Conservation (phyloP, 2,329 filamentous ascomycete species). For the Aspergillus amoenus region DNA sequence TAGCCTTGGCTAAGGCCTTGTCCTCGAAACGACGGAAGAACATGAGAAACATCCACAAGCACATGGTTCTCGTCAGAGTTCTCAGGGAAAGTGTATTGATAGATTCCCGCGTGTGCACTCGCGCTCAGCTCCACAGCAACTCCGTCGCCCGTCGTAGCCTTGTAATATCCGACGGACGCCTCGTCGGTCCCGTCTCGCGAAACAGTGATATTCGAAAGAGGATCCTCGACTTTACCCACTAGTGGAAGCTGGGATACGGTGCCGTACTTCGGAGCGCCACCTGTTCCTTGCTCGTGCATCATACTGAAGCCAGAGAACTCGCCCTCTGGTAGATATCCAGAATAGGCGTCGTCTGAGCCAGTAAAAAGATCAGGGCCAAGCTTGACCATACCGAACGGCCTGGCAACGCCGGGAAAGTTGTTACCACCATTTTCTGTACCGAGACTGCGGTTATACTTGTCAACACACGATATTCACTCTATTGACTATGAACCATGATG, state of each 20-base stretch:
- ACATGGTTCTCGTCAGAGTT: constrained; percentile 42
- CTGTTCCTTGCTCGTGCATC: constrained; percentile 67
- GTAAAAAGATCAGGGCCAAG: constrained; percentile 42
- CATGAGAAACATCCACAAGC: constrained; percentile 65
- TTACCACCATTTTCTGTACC: constrained; percentile 39
- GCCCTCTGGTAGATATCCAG: constrained; percentile 44
- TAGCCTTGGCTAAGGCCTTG: constrained; percentile 63
- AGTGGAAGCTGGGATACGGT: constrained; percentile 62
- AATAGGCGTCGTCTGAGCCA: constrained; percentile 39
- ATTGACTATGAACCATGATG: neutral
- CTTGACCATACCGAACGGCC: constrained; percentile 46
- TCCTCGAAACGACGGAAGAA: constrained; percentile 62
- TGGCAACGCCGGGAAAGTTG: constrained; percentile 43
- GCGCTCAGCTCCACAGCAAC: constrained; percentile 60
- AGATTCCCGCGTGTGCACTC: constrained; percentile 51
- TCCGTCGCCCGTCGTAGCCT: constrained; percentile 55
- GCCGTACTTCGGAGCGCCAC: constrained; percentile 69
- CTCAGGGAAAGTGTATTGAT: constrained; percentile 59
- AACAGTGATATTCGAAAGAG: constrained; percentile 57
- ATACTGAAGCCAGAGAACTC: constrained; percentile 61
- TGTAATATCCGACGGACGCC: constrained; percentile 63
- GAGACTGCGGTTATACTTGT: constrained; percentile 18
- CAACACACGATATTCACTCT: neutral
- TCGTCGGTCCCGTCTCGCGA: constrained; percentile 52
- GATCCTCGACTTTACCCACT: constrained; percentile 52